Base-by-base conservation (phyloP, 305 asterid species). In the Fraxinus paxiana region DNA sequence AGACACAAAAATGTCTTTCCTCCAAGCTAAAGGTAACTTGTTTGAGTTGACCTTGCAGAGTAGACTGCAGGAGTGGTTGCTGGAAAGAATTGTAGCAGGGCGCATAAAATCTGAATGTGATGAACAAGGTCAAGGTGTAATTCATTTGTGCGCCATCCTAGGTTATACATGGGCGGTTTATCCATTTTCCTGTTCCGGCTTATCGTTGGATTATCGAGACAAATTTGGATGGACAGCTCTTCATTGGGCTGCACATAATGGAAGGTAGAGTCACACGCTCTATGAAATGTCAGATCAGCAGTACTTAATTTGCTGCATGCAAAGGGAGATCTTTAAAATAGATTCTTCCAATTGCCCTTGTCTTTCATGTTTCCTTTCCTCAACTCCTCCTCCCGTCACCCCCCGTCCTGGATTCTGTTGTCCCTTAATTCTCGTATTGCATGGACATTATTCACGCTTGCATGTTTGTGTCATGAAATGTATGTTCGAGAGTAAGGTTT, bases 201-300 rank as follows among this genome's bases (percentile, higher is more conserved):
- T 96, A 79, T 93, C 99, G 7, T 22, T 94, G 87, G 97, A 96
- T 89, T 93, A 91, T 84, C 91, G 99, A 82, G 99, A 96, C 86
- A 94, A 93, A 86, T 83, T 41, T 84, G 98, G 99, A 80, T 94
- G 99, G 99, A 93, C 98, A 5, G 97, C 99, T 76, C 91, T 96
- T 85, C 99, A 96, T 81, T 94, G 97, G 98, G 99, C 99, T 76
- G 98, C 99, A 24, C 88, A 84, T 88, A 87, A 83, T 85, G 99
- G 99, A 88, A 93, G 97, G 99, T 89, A 87, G 20, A 54, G 18
- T 83, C 28, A 69, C 75, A 69, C 1, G 24, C 43, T 69, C 5
- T 31, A 70, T 74, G 83, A 33, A 31, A 10, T 67, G 18, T 28
- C 73, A 65, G 75, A 30, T 69, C 75, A 31, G 41, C 6, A 5